Base-by-base conservation (phyloP, 2,329 filamentous ascomycete species). In the Fusarium sp. region DNA sequence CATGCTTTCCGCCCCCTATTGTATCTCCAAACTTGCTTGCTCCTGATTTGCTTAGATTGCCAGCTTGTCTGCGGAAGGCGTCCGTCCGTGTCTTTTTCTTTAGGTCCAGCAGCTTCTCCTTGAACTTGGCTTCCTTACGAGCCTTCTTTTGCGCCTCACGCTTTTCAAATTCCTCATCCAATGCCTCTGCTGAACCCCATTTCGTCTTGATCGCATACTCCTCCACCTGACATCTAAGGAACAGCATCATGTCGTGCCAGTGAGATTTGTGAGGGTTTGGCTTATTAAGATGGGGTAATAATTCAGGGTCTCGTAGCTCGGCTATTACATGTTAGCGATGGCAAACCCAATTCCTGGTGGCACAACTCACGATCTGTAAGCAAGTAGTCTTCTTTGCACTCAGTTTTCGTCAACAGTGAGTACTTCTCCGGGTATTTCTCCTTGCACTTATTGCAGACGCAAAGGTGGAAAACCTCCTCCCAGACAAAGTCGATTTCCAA, bases 231-330 rank as follows among this genome's bases (percentile, higher is more conserved):
- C 90, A 97, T 1, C 96, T 91, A 24, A 99, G 85, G 78, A 96
- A 99, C 4, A 99, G 87, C 91, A 97, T 97, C 96, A 99, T 99
- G 83, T 97, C 94, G 79, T 98, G 94, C 93, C 94, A 99, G 62
- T 94, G 94, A 0, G 92, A 90, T 79, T 98, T 98, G 81, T 98
- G 96, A 1, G 96, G 96, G 75, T 99, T 99, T 2, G 96, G 95
- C 34, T 91, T 91, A 57, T 92, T 92, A 11, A 99, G 86, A 78
- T 97, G 94, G 0, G 95, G 95, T 1, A 99, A 85, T 3, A 99
- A 84, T 18, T 94, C 92, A 61, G 90, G 87, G 76, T 99, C 96
- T 74, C 92, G 91, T n/a, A 99, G 86, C 79, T 99, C 96, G 37
- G 94, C 93, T 92, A 69, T 12, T 13, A 3, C 2, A 25, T 55